Conservation (phyloP, 1,284 basidiomycete genomes). For the Apiotrichum brassicae region DNA sequence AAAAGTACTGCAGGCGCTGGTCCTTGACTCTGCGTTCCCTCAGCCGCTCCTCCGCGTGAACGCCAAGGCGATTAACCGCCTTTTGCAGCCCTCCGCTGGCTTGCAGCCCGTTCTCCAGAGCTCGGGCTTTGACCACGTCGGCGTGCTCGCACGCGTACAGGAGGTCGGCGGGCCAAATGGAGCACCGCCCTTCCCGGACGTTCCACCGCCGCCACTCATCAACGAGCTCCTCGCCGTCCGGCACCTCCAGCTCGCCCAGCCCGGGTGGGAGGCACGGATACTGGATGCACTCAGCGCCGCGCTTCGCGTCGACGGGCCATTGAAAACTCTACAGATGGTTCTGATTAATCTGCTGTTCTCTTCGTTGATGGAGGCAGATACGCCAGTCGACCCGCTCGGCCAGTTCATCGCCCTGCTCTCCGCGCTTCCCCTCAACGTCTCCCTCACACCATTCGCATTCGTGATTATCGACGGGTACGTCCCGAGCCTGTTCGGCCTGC, state of each 20-base stretch:
- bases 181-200: neutral
- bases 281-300: constrained; percentile 10
- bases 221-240: constrained; percentile 18
- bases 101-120: constrained; percentile 32
- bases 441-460: constrained; percentile 4
- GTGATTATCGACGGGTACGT: constrained; percentile 13
- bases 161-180: constrained; percentile 11
- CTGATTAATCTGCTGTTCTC: constrained; percentile 18
- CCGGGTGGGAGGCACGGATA: constrained; percentile 14
- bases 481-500: constrained; percentile 8
- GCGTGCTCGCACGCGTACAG: constrained; percentile 23
- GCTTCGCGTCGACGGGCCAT: constrained; percentile 9
- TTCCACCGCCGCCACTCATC: constrained; percentile 8
- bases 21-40: constrained; percentile 36
- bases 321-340: constrained; percentile 10
- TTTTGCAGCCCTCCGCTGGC: constrained; percentile 29
- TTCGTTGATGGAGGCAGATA: neutral
- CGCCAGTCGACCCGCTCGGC: constrained; percentile 1
- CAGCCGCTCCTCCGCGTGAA: constrained; percentile 31
- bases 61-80: constrained; percentile 18
- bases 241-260: constrained; percentile 18
- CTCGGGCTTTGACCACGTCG: constrained; percentile 31
- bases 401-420: constrained; percentile 11
- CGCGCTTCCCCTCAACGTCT: constrained; percentile 4
- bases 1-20: constrained; percentile 39